Base-by-base conservation (phyloP, 495 filamentous ascomycete species). In the Terfezia boudieri region DNA sequence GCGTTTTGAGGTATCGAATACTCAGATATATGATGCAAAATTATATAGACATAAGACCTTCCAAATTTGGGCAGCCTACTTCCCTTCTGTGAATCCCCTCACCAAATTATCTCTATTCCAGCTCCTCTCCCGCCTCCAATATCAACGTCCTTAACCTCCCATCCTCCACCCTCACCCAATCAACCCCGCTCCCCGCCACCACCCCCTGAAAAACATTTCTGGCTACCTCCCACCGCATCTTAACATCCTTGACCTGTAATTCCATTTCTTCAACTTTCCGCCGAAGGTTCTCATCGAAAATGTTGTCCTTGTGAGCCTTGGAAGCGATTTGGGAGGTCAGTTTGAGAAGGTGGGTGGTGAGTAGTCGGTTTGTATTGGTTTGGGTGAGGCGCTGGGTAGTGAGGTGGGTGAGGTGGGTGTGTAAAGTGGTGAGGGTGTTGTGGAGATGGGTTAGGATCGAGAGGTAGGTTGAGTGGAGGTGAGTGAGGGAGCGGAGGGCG, bases 161-260 rank as follows among this genome's bases (percentile, higher is more conserved):
- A 14, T 46, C 41, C 41, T 46, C 41, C 0, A 9, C 41, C 41
- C 41, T 46, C 4, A 46, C 41, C 41, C 41, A 46, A 46, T 46
- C 41, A 46, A 46, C 41, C 41, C 41, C 41, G 17, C 41, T 46
- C 41, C 41, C 41, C 41, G 17, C 41, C 62, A 16, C 41, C 26
- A 62, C 53, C 26, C 59, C 63, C 32, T 62, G 59, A 37, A 61
- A 48, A 23, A 58, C 57, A 52, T 65, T 59, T 43, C 57, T 64
- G 49, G 58, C 58, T 10, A 65, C 52, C 49, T 65, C 62, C 62
- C 62, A 65, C 48, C 54, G 64, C 9, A 52, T 51, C 37, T 58
- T 61, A 10, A 57, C 51, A 46, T 54, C 53, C 36, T 17, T 53
- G 10, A 64, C 53, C 43, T 56, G 51, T 50, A 50, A 53, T 52